Percentiles rank a stretch among this genome's conserved stretches.
Evolutionary conservation across 306 rosid species (phyloP).

Genomic region (Bauhinia variegata): DNA sequence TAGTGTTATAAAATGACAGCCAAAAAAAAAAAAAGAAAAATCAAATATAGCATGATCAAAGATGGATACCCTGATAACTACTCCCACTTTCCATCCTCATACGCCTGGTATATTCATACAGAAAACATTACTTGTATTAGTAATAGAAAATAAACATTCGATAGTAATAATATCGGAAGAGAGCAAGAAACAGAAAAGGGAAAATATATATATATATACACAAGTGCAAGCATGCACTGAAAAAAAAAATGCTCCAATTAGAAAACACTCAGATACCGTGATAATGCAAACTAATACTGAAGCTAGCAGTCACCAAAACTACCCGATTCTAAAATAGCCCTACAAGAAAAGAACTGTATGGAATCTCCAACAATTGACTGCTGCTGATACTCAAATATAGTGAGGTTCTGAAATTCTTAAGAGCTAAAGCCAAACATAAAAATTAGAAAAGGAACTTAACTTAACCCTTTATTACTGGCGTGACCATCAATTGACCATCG

Average conservation of each 20-base stretch:
- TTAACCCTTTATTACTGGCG: slow-evolving; percentile 47
- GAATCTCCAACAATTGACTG: slow-evolving; percentile 25
- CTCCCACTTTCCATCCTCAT: slow-evolving; percentile 51
- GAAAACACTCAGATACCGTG: slow-evolving; percentile 5
- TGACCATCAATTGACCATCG: slow-evolving; percentile 46
- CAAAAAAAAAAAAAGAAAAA: slow-evolving; percentile 16
- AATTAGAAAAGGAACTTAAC: slow-evolving; percentile 49
- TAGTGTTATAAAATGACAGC: slow-evolving; percentile 2
- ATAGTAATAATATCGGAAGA: not conserved
- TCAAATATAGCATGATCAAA: not conserved
- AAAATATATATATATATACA: slow-evolving; percentile 3
- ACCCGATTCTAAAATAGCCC: not conserved
- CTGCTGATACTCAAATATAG: slow-evolving; percentile 22
- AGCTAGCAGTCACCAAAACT: not conserved
- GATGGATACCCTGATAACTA: slow-evolving; percentile 59
- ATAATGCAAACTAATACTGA: slow-evolving; percentile 20
- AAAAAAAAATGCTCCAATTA: not conserved
- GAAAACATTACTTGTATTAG: slow-evolving; percentile 34
- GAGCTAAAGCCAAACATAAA: slow-evolving; percentile 9
- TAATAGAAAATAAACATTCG: not conserved
- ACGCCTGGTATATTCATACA: slow-evolving; percentile 48
- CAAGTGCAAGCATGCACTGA: slow-evolving; percentile 13
- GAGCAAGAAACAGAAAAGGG: slow-evolving; percentile 5
- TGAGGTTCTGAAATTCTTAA: slow-evolving; percentile 2
- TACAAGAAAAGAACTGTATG: not conserved